Conservation (phyloP, 202 grass and related monocot genomes). For the Setaria viridis region DNA sequence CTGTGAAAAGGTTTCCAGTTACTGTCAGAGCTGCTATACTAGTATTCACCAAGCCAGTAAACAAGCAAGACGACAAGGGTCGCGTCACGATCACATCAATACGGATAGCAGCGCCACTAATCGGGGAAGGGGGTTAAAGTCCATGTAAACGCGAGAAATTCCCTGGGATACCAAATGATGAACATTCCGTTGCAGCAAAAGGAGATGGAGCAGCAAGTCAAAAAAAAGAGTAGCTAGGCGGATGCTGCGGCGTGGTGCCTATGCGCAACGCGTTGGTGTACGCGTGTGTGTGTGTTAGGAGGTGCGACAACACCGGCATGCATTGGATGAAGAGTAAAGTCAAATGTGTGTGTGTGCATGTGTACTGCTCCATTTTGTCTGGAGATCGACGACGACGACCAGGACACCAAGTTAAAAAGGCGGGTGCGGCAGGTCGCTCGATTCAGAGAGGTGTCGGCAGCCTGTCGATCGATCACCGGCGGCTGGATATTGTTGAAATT, state of each 20-base stretch:
- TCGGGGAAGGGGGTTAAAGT: not conserved
- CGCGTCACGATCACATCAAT: slow-evolving; percentile 11
- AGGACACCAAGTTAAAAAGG: not conserved
- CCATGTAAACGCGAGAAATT: slow-evolving; percentile 60
- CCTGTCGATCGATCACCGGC: not conserved
- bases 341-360: not conserved
- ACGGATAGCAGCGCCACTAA: slow-evolving; percentile 17
- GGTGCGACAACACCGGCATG: not conserved
- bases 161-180: slow-evolving; percentile 16
- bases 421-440: not conserved
- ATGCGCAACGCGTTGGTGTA: not conserved
- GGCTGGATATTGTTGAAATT: not conserved
- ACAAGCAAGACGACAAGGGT: not conserved
- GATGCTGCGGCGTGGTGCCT: not conserved
- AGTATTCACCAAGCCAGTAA: not conserved
- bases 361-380: not conserved
- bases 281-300: not conserved
- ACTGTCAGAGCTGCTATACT: not conserved
- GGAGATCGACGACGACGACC: not conserved
- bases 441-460: slow-evolving; percentile 29
- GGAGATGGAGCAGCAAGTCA: slow-evolving; percentile 28
- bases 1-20: not conserved
- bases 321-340: not conserved
- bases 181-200: slow-evolving; percentile 40
- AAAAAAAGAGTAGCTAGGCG: slow-evolving; percentile 8